These are phyloP conservation scores for Colletotrichum cereale DNA, from an alignment of 2,329 filamentous ascomycete species.

Conservation along the genomic window DNA sequence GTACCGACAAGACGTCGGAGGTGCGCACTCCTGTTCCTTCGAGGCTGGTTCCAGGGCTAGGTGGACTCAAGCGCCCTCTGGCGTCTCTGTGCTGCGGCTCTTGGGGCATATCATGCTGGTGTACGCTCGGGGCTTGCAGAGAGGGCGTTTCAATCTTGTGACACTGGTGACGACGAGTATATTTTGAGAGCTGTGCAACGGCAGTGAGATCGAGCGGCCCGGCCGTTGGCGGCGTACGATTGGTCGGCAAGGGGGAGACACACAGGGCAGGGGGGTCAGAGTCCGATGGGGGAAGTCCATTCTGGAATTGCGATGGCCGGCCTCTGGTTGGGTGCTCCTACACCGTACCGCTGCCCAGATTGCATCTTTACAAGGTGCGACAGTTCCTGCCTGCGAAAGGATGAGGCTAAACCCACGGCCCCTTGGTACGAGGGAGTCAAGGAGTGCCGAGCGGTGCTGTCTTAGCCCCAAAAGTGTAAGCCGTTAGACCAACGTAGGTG, in stretches of 20 bases:
- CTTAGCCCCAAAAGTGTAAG: slow-evolving; percentile 33
- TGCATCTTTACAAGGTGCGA: slow-evolving; percentile 16
- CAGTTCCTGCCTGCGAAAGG: slow-evolving; percentile 16
- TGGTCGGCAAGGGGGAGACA: slow-evolving; percentile 30
- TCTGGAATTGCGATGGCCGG: slow-evolving; percentile 33
- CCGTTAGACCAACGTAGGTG: slow-evolving; percentile 38
- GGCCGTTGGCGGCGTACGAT: slow-evolving; percentile 15
- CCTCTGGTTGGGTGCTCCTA: slow-evolving; percentile 14
- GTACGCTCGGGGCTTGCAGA: slow-evolving; percentile 39
- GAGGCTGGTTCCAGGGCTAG: background rate
- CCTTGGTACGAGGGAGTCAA: slow-evolving; percentile 23
- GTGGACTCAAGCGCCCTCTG: slow-evolving; percentile 14
- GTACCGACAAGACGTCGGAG: slow-evolving; percentile 30
- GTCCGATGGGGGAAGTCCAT: slow-evolving; percentile 41
- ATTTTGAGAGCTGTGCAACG: slow-evolving; percentile 37
- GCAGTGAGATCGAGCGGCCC: slow-evolving; percentile 31
- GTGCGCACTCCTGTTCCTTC: slow-evolving; percentile 18
- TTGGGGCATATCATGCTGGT: slow-evolving; percentile 17
- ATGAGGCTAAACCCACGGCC: slow-evolving; percentile 38
- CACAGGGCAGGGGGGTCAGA: slow-evolving; percentile 1
- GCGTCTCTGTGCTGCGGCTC: slow-evolving; percentile 34
- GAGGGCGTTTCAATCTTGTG: slow-evolving; percentile 39
- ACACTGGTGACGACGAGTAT: slow-evolving; percentile 37
- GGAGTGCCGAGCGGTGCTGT: slow-evolving; percentile 38
- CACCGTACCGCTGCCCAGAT: slow-evolving; percentile 6